Percentiles rank a stretch among this genome's conserved stretches.
Evolutionary conservation across 129 eudicot genomes (phyloP).

Genomic region (Lactuca sativa): DNA sequence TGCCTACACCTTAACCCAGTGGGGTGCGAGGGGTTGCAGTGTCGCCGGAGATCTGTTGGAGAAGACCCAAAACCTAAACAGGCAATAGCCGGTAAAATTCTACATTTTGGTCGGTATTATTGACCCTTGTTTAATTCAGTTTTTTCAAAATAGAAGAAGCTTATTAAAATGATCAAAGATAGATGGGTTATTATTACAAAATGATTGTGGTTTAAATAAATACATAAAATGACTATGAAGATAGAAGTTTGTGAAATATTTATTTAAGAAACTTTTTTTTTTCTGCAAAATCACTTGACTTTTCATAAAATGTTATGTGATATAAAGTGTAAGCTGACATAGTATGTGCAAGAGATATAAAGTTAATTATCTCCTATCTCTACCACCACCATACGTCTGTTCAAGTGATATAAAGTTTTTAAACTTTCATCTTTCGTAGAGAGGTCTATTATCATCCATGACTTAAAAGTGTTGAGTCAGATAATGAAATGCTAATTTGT

Average conservation of each 20-base stretch:
- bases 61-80: neutral
- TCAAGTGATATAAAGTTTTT: slow-evolving; percentile 29
- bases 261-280: no score
- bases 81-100: neutral
- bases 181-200: no score
- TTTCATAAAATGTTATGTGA: no score
- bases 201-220: no score
- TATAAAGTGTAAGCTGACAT: no score
- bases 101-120: neutral
- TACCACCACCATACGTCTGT: slow-evolving; percentile 1
- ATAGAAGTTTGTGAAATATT: no score
- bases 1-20: neutral
- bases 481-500: slow-evolving; percentile 20
- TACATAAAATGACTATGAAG: no score
- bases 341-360: slow-evolving; percentile 12
- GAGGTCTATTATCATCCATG: slow-evolving; percentile 8
- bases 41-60: neutral
- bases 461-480: slow-evolving; percentile 14
- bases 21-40: neutral
- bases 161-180: no score
- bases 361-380: slow-evolving; percentile 14
- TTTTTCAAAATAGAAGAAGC: no score
- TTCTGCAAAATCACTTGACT: no score
- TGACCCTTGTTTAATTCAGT: neutral
- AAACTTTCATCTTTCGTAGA: slow-evolving; percentile 6